Evolutionary conservation across 331 rosid genomes (phyloP).

Genomic region (Malus hybrid): DNA sequence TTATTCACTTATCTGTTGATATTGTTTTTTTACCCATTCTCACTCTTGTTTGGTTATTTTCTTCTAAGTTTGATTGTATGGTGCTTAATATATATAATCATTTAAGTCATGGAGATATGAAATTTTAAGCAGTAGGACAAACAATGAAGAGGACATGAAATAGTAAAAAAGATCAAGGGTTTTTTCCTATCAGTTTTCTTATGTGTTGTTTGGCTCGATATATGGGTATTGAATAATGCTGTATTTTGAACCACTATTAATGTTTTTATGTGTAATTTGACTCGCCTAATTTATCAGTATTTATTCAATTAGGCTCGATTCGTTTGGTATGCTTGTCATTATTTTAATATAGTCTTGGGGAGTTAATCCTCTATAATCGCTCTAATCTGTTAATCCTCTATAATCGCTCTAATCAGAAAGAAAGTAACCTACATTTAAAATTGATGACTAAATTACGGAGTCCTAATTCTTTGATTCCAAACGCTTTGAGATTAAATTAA

Average conservation of each 20-base stretch:
- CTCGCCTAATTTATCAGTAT: background rate
- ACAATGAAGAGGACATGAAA: background rate
- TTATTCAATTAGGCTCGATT: background rate
- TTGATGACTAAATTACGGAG: background rate
- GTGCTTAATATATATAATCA: background rate
- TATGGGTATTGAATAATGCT: constrained; percentile 18
- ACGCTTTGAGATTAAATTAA: too few species aligned
- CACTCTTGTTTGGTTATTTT: background rate
- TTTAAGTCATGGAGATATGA: background rate
- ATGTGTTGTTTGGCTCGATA: background rate
- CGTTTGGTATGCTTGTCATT: background rate
- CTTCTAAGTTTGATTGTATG: background rate
- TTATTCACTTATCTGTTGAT: background rate
- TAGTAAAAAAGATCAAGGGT: background rate
- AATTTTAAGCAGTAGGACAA: background rate
- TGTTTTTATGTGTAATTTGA: background rate
- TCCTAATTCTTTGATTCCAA: too few species aligned
- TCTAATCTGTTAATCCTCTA: too few species aligned
- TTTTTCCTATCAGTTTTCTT: background rate
- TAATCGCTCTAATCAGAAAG: too few species aligned
- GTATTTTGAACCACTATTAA: background rate
- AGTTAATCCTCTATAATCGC: too few species aligned
- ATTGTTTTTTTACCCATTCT: background rate
- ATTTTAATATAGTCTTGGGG: background rate
- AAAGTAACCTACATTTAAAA: too few species aligned